Conservation (phyloP, 2,329 filamentous ascomycete species). For the Colletotrichum ledebouriae region DNA sequence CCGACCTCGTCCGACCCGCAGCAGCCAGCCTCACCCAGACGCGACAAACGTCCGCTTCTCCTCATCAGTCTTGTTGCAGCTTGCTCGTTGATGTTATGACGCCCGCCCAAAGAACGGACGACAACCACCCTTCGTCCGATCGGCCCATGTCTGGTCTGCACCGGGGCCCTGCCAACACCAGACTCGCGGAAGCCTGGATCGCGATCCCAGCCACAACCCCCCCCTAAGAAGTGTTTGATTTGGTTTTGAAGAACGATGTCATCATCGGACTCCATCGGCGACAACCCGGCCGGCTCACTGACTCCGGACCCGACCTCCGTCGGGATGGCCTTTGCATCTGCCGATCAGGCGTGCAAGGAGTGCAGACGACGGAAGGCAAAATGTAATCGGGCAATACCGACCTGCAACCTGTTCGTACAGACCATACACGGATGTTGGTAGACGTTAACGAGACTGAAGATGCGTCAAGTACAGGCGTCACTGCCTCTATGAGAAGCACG, state of each 20-base stretch:
- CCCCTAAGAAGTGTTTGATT: not conserved
- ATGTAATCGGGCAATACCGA: slow-evolving; percentile 55
- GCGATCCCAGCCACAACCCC: not conserved
- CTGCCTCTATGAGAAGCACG: slow-evolving; percentile 63
- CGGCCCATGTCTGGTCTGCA: slow-evolving; percentile 4
- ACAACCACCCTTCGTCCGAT: slow-evolving; percentile 6
- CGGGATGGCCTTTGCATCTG: slow-evolving; percentile 44
- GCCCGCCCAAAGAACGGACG: slow-evolving; percentile 12
- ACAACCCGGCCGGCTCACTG: slow-evolving; percentile 1
- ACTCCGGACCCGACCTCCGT: slow-evolving; percentile 24
- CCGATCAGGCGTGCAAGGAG: slow-evolving; percentile 57
- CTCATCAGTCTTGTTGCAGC: slow-evolving; percentile 4
- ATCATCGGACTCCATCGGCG: slow-evolving; percentile 22
- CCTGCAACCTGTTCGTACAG: slow-evolving; percentile 56
- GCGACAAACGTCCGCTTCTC: slow-evolving; percentile 10
- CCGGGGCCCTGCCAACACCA: slow-evolving; percentile 1
- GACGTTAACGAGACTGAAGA: not conserved
- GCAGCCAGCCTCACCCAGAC: slow-evolving; percentile 8
- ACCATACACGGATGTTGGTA: not conserved
- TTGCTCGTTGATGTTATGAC: slow-evolving; percentile 18
- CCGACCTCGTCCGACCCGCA: slow-evolving; percentile 19
- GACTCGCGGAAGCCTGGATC: slow-evolving; percentile 3
- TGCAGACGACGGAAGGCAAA: slow-evolving; percentile 56
- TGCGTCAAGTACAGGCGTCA: slow-evolving; percentile 59
- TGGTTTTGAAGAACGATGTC: slow-evolving; percentile 4